Conservation (phyloP, 2,329 filamentous ascomycete genomes). For the Fusarium brevicatenulatum region DNA sequence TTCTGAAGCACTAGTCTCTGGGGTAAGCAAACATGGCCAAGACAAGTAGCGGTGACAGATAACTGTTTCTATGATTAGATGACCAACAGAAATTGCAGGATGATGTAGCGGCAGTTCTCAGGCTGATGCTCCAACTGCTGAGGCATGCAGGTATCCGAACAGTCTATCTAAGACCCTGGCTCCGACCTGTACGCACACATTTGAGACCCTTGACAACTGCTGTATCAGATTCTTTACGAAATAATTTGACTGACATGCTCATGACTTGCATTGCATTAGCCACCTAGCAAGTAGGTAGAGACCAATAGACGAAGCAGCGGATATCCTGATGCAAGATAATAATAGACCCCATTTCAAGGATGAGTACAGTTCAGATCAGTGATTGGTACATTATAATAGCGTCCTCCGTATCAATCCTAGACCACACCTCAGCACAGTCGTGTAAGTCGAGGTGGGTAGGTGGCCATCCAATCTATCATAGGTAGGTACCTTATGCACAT, state of each 20-base stretch:
- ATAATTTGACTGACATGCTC: not conserved
- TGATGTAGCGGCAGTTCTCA: slow-evolving; percentile 1
- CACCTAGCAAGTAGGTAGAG: not conserved
- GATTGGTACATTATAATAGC: slow-evolving; percentile 1
- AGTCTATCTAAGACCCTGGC: slow-evolving; percentile 22
- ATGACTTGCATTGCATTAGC: not conserved
- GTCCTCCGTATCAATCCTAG: slow-evolving; percentile 5
- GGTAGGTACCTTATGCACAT: slow-evolving; percentile 25
- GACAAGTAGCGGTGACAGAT: not conserved
- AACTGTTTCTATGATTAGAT: not conserved
- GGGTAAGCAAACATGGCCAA: not conserved
- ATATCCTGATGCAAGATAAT: slow-evolving; percentile 9
- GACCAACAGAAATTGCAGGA: slow-evolving; percentile 16
- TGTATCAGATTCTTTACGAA: slow-evolving; percentile 13
- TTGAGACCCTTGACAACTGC: not conserved
- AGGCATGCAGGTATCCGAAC: slow-evolving; percentile 27
- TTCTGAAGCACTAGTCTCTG: not conserved
- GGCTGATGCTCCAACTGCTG: not conserved
- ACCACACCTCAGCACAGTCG: slow-evolving; percentile 6
- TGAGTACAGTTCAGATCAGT: slow-evolving; percentile 5
- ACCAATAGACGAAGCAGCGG: not conserved
- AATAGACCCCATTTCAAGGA: slow-evolving; percentile 3
- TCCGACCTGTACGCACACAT: not conserved
- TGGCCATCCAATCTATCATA: slow-evolving; percentile 5
- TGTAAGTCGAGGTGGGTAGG: slow-evolving; percentile 7